Conservation (phyloP, 768 basidiomycete genomes). For the button mushroom (Agaricus bisporus) region DNA sequence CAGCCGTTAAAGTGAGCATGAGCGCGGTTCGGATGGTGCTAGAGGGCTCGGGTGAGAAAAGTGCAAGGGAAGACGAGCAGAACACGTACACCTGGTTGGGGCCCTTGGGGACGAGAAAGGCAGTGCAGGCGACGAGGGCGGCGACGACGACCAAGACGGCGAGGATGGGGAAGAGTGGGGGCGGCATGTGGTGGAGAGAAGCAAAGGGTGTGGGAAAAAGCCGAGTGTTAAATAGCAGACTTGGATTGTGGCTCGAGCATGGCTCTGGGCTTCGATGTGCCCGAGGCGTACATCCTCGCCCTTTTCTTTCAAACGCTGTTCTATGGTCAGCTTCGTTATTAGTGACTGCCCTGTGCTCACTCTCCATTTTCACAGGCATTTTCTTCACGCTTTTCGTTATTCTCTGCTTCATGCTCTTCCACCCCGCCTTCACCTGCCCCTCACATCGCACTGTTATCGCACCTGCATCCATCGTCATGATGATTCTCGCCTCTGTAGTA, state of each 20-base stretch:
- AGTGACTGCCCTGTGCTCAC: not conserved
- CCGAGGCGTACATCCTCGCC: constrained; percentile 1
- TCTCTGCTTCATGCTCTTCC: not conserved
- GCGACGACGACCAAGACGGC: constrained; percentile 59
- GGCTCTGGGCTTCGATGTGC: too few species aligned
- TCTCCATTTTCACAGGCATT: not conserved
- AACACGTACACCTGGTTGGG: constrained; percentile 79
- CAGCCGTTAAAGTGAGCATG: constrained; percentile 71
- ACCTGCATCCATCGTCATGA: not conserved
- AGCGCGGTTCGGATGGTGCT: constrained; percentile 82
- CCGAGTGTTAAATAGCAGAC: too few species aligned
- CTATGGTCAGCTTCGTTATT: not conserved
- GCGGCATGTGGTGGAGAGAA: constrained; percentile 48
- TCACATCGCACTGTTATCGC: not conserved
- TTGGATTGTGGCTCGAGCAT: too few species aligned
- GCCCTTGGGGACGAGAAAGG: constrained; percentile 77
- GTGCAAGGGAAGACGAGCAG: not conserved
- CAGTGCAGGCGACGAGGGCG: constrained; percentile 58
- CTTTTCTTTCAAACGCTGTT: not conserved
- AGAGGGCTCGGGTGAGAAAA: not conserved
- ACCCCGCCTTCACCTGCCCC: not conserved
- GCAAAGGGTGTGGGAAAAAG: not conserved
- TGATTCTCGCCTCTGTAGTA: not conserved
- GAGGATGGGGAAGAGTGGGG: constrained; percentile 63
- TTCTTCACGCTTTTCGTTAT: constrained; percentile 7